phyloP scores from a whole-genome alignment of 371 early-diverging fungal species.

The Apophysomyces trapeziformis region DNA sequence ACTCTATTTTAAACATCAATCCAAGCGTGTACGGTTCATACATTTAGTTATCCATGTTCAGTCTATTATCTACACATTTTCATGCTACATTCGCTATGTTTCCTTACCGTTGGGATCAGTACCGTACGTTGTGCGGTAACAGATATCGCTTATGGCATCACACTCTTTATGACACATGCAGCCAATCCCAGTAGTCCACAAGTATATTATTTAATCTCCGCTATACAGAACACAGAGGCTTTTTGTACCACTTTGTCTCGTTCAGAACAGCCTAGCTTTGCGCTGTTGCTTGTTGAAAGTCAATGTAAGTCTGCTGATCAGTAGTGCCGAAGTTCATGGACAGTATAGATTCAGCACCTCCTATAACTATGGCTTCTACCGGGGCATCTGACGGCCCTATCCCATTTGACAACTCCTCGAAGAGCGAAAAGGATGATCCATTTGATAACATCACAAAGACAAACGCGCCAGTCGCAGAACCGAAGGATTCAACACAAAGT shows the following conservation, averaged over 20 bases:
- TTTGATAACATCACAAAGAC: background rate
- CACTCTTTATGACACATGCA: background rate
- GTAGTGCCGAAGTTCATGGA: background rate
- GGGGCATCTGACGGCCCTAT: conserved; percentile 6
- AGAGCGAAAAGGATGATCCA: background rate
- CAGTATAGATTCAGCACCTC: background rate
- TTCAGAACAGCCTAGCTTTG: background rate
- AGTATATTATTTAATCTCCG: conserved; percentile 7
- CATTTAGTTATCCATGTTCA: too few relatives aligned
- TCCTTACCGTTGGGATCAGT: too few relatives aligned
- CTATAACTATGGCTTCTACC: conserved; percentile 2
- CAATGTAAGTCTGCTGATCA: background rate
- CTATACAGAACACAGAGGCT: background rate
- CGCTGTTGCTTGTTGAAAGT: conserved; percentile 7
- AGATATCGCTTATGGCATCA: too few relatives aligned
- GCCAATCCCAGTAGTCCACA: background rate
- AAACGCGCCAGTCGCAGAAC: background rate
- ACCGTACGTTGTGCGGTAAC: too few relatives aligned
- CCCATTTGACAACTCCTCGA: background rate
- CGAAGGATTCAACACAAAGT: background rate
- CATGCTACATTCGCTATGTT: too few relatives aligned
- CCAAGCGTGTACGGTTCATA: too few relatives aligned
- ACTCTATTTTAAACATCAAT: too few relatives aligned
- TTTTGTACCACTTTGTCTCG: background rate
- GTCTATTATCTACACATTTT: too few relatives aligned